Conservation (phyloP, 2,329 filamentous ascomycete species). For the Ophiosphaerella herpotricha region DNA sequence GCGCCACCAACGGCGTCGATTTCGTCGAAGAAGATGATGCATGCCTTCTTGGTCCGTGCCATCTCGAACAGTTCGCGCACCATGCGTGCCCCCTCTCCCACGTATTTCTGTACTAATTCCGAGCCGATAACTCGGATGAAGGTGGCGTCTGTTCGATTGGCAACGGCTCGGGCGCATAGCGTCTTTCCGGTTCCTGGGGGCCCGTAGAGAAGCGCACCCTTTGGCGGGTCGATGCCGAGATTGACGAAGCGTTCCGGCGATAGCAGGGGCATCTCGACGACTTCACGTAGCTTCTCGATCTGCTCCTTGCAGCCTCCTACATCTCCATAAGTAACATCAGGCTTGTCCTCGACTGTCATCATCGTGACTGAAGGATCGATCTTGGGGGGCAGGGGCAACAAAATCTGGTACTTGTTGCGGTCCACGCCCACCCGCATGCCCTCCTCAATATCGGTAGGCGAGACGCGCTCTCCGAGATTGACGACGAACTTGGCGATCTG, state of each 20-base stretch:
- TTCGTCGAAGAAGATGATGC: conserved; percentile 99
- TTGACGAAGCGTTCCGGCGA: conserved; percentile 97
- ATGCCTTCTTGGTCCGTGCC: conserved; percentile 98
- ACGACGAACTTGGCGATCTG: conserved; percentile 99
- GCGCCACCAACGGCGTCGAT: conserved; percentile 95
- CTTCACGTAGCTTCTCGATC: conserved; percentile 97
- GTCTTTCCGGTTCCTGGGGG: conserved; percentile 99
- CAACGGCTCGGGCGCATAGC: conserved; percentile 93
- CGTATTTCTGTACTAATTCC: conserved; percentile 98
- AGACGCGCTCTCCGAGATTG: conserved; percentile 93
- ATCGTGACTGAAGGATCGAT: conserved; percentile 99
- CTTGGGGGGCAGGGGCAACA: conserved; percentile 93
- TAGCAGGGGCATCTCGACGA: conserved; percentile 96
- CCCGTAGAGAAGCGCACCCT: conserved; percentile 94
- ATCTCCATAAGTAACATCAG: conserved; percentile 97
- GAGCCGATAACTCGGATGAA: conserved; percentile 99
- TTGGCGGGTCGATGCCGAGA: conserved; percentile 98
- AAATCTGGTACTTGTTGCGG: conserved; percentile 98
- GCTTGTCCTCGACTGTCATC: conserved; percentile 99
- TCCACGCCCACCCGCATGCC: conserved; percentile 99
- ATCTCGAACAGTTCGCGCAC: conserved; percentile 98
- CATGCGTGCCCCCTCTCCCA: conserved; percentile 97
- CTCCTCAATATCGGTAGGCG: conserved; percentile 98
- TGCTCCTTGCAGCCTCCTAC: conserved; percentile 99
- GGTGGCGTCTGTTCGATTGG: conserved; percentile 96